phyloP scores from a whole-genome alignment of 305 asterid species.

The Fraxinus velutina region DNA sequence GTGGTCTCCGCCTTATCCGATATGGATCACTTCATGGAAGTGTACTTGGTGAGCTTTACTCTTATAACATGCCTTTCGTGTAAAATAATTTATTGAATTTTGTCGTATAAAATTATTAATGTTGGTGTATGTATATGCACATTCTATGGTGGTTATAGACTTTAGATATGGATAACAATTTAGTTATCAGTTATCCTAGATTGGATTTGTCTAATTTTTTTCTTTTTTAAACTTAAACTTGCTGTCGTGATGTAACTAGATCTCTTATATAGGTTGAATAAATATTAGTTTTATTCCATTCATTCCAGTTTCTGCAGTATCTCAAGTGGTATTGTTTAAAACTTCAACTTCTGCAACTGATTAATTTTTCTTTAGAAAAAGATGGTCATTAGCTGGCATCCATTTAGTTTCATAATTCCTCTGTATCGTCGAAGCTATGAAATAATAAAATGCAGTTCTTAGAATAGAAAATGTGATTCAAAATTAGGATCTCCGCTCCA shows the following conservation, averaged over 20 bases:
- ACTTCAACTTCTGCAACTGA: background rate
- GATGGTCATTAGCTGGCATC: background rate
- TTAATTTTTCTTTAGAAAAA: background rate
- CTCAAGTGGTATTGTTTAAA: background rate
- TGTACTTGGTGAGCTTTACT: conserved; percentile 68
- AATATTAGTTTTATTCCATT: background rate
- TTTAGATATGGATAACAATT: background rate
- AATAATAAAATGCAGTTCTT: background rate
- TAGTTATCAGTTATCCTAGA: background rate
- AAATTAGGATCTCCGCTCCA: background rate
- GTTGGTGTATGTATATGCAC: background rate
- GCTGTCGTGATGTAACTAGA: background rate
- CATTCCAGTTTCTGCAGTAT: background rate
- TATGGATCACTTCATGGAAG: conserved; percentile 95
- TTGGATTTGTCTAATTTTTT: background rate
- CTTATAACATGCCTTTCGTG: background rate
- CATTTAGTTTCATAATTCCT: background rate
- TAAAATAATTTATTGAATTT: conserved; percentile 7
- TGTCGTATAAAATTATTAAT: background rate
- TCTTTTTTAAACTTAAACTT: background rate
- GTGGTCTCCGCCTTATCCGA: conserved; percentile 94
- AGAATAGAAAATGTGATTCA: background rate
- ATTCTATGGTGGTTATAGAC: background rate
- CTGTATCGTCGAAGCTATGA: background rate
- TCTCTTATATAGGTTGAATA: background rate